Percentiles rank a stretch among this genome's conserved stretches.
phyloP scores from a whole-genome alignment of 257 asterid species.

The Nemophila menziesii region DNA sequence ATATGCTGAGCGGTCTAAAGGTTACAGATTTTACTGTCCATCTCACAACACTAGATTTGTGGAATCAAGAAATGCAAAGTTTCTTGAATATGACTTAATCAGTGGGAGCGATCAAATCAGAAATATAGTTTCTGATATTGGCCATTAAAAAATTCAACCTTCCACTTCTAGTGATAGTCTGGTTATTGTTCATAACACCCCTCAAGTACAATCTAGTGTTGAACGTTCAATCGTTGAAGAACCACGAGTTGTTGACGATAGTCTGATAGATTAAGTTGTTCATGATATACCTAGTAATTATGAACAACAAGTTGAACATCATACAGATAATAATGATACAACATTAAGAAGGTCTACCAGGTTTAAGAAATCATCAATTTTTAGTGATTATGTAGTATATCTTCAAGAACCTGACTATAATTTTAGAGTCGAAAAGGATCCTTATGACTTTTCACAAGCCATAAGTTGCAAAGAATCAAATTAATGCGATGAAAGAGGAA shows the following conservation, averaged over 20 bases:
- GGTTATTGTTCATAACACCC: not conserved
- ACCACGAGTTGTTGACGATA: too few species aligned
- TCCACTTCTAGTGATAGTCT: not conserved
- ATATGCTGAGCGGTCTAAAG: slow-evolving; percentile 1
- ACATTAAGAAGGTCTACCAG: not conserved
- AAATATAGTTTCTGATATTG: too few species aligned
- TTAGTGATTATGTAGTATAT: not conserved
- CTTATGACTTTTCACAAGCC: not conserved
- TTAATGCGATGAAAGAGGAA: not conserved
- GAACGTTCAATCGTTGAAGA: too few species aligned
- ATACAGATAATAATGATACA: not conserved
- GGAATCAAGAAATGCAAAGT: not conserved
- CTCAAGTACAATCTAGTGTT: not conserved
- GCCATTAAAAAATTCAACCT: too few species aligned
- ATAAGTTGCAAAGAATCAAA: not conserved
- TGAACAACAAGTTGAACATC: too few species aligned
- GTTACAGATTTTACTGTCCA: not conserved
- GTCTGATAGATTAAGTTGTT: too few species aligned
- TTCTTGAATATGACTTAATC: not conserved
- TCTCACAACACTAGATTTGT: not conserved
- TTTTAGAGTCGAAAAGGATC: too few species aligned
- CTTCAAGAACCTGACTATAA: too few species aligned
- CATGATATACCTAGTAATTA: too few species aligned
- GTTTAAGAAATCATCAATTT: not conserved
- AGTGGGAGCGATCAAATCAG: not conserved